phyloP scores from a whole-genome alignment of 768 basidiomycete species.

The Calvatia gigantea region DNA sequence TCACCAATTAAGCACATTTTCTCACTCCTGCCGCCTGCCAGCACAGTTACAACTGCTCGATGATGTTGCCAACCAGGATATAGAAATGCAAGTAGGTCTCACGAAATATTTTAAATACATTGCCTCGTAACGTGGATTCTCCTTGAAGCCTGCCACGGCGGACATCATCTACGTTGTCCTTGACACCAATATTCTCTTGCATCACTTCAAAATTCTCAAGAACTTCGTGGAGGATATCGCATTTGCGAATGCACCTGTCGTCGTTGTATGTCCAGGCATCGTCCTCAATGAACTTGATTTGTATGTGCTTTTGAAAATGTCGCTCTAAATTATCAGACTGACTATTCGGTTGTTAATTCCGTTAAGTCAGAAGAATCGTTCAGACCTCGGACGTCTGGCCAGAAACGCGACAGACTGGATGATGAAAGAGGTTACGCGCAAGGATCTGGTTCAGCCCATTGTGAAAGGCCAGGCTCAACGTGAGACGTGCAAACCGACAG shows the following conservation, averaged over 20 bases:
- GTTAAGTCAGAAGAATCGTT: constrained; percentile 44
- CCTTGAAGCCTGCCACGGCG: constrained; percentile 4
- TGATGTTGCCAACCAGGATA: constrained; percentile 58
- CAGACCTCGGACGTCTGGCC: constrained; percentile 56
- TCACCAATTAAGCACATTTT: constrained; percentile 12
- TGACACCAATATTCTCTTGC: constrained; percentile 78
- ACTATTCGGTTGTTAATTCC: neutral
- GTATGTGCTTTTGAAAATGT: constrained; percentile 28
- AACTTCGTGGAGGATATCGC: constrained; percentile 65
- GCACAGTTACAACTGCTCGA: constrained; percentile 50
- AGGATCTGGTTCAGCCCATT: constrained; percentile 17
- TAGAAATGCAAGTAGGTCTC: constrained; percentile 65
- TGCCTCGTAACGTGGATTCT: neutral
- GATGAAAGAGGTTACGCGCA: constrained; percentile 53
- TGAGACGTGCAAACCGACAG: constrained; percentile 58
- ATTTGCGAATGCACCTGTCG: constrained; percentile 40
- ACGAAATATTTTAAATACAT: neutral
- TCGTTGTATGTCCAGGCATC: constrained; percentile 67
- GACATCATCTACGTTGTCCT: constrained; percentile 48
- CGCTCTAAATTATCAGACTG: neutral
- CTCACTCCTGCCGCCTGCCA: constrained; percentile 23
- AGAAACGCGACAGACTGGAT: constrained; percentile 70
- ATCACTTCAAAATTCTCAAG: constrained; percentile 59
- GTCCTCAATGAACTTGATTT: constrained; percentile 78
- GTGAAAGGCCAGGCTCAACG: constrained; percentile 61